Percentiles rank a stretch among this genome's conserved stretches.
phyloP scores from a whole-genome alignment of 78 protist genomes.

The Mantamonas sphyraenae region DNA sequence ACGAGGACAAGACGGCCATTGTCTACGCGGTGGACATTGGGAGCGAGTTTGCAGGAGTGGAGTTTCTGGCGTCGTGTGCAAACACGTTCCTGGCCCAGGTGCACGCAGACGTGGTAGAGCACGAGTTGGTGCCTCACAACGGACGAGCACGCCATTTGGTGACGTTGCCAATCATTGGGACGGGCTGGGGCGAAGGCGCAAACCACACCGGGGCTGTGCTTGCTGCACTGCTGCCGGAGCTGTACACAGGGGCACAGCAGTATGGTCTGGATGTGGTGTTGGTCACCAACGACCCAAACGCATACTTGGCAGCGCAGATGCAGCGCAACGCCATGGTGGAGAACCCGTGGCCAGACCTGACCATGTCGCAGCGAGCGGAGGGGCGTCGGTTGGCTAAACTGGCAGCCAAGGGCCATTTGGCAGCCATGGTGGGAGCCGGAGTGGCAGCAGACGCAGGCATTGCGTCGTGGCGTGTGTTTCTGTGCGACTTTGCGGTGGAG shows the following conservation, averaged over 20 bases:
- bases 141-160: not conserved
- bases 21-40: too few species aligned
- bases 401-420: not conserved
- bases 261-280: constrained; percentile 4
- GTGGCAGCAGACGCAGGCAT: too few species aligned
- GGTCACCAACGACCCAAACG: not conserved
- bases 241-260: not conserved
- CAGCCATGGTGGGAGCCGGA: too few species aligned
- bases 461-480: too few species aligned
- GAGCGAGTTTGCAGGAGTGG: too few species aligned
- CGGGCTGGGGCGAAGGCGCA: not conserved
- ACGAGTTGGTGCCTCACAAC: not conserved
- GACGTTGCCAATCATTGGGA: constrained; percentile 6
- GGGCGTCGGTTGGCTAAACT: not conserved
- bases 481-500: too few species aligned
- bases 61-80: too few species aligned
- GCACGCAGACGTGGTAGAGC: too few species aligned
- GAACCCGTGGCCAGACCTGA: not conserved
- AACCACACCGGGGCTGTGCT: not conserved
- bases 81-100: too few species aligned
- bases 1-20: too few species aligned
- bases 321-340: not conserved
- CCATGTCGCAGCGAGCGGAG: not conserved
- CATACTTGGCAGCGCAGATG: constrained; percentile 11
- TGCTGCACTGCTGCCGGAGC: not conserved